These are phyloP conservation scores for Rhodomyrtus tomentosa DNA, from an alignment of 345 rosid genomes.

Conservation along the genomic window DNA sequence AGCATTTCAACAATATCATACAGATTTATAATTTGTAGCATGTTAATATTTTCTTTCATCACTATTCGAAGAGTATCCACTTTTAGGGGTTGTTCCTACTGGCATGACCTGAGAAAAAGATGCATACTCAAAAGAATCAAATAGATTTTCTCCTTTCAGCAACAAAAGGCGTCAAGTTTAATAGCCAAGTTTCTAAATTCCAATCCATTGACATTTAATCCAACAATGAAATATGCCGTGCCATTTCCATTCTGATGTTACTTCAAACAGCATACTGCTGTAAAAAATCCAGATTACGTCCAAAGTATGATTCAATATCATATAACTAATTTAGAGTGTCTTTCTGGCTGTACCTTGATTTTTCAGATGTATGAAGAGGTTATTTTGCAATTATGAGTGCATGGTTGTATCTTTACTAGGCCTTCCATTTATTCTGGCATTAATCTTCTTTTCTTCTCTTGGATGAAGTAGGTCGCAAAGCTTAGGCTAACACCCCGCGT, in stretches of 20 bases:
- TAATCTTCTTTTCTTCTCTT: background rate
- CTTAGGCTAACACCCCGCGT: conserved; percentile 78
- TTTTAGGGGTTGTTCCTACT: background rate
- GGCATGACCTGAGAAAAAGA: background rate
- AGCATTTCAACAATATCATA: background rate
- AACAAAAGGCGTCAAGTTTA: background rate
- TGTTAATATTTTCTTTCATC: background rate
- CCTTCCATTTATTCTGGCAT: background rate
- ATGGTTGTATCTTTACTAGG: background rate
- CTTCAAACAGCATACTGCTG: background rate
- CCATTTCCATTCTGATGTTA: background rate
- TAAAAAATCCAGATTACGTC: background rate
- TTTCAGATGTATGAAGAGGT: background rate
- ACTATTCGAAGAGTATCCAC: background rate
- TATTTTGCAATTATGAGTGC: background rate
- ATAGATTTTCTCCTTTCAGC: background rate
- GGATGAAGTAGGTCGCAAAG: conserved; percentile 43
- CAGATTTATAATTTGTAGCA: background rate
- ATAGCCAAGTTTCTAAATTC: background rate
- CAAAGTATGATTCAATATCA: background rate
- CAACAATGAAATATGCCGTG: background rate
- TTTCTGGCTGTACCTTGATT: background rate
- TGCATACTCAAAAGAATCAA: background rate
- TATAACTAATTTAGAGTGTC: background rate
- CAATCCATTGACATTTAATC: background rate